These are phyloP conservation scores for Ocimum tenuiflorum DNA, from an alignment of 257 asterid species.

Conservation along the genomic window DNA sequence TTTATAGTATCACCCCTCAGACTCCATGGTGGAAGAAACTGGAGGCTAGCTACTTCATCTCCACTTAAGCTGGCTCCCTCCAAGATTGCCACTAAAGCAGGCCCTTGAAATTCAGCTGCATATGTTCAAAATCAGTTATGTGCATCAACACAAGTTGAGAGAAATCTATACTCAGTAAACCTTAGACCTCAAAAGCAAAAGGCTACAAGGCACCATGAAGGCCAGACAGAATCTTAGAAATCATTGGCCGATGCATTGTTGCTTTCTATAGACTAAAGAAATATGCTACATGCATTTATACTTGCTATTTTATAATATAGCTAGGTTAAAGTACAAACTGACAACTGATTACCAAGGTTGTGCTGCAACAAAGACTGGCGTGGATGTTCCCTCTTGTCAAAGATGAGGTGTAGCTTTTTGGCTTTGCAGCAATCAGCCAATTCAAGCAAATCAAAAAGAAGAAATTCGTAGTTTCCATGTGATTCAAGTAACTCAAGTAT, in stretches of 20 bases:
- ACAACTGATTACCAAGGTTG: constrained; percentile 65
- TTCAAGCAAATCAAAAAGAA: constrained; percentile 85
- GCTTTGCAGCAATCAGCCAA: constrained; percentile 97
- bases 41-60: constrained; percentile 84
- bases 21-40: constrained; percentile 94
- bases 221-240: not conserved
- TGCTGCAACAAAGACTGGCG: constrained; percentile 84
- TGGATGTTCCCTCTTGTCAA: constrained; percentile 91
- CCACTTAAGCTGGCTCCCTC: constrained; percentile 87
- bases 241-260: not conserved
- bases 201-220: constrained; percentile 11
- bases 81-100: constrained; percentile 71
- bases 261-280: not conserved
- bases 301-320: constrained; percentile 5
- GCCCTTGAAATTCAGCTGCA: constrained; percentile 99
- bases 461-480: constrained; percentile 66
- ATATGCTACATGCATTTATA: not conserved
- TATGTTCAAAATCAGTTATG: constrained; percentile 20
- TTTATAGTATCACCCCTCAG: constrained; percentile 75
- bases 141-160: constrained; percentile 20
- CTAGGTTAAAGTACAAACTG: constrained; percentile 11
- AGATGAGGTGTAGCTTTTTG: constrained; percentile 74
- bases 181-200: not conserved
- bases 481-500: constrained; percentile 64
- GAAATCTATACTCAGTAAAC: constrained; percentile 4